Percentiles rank a stretch among this genome's conserved stretches.
Conservation (phyloP, 495 filamentous ascomycete species). For the Apodospora peruviana region DNA sequence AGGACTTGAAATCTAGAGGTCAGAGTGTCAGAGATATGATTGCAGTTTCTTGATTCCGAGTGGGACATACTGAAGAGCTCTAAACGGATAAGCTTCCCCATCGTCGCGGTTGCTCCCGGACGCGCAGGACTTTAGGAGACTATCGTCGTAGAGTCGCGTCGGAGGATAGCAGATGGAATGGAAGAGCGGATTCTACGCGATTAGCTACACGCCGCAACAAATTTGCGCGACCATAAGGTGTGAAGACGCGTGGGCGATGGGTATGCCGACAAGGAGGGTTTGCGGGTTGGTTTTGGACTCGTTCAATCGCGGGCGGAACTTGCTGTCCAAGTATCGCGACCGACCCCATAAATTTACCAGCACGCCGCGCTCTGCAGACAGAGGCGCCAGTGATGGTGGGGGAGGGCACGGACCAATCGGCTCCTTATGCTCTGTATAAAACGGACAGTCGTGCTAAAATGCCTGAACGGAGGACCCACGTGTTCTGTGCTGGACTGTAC, state of each 20-base stretch:
- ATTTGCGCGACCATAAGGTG: conserved; percentile 6
- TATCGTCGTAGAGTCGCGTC: conserved; percentile 9
- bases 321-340: conserved; percentile 6
- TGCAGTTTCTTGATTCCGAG: neutral
- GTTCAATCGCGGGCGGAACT: conserved; percentile 3
- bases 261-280: conserved; percentile 1
- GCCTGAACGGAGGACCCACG: too few species aligned
- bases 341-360: conserved; percentile 14
- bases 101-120: conserved; percentile 20
- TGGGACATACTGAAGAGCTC: conserved; percentile 80
- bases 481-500: too few species aligned
- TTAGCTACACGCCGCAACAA: neutral
- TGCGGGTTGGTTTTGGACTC: neutral
- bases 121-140: conserved; percentile 10
- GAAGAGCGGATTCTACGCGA: conserved; percentile 11
- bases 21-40: conserved; percentile 17
- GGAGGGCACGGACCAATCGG: conserved; percentile 2
- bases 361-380: neutral
- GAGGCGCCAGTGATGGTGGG: neutral
- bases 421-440: too few species aligned
- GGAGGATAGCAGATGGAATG: neutral
- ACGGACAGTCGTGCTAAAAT: too few species aligned
- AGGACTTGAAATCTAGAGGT: conserved; percentile 90
- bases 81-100: conserved; percentile 86
- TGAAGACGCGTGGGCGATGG: conserved; percentile 15